Evolutionary conservation across 345 rosid genomes (phyloP).

Genomic region (Rhodomyrtus tomentosa): DNA sequence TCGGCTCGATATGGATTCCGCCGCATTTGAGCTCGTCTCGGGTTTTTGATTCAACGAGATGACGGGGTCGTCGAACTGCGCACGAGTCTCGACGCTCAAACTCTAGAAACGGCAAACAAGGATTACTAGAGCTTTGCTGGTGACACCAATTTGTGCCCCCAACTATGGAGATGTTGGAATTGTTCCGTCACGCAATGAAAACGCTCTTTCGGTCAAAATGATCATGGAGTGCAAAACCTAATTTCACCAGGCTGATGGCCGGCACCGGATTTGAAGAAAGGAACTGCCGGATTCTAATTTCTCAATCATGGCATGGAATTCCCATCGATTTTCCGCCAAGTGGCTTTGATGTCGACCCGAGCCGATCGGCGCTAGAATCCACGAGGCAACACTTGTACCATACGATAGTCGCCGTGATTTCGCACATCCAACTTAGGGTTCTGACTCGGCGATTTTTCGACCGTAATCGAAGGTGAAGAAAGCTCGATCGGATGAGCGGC

Average conservation of each 20-base stretch:
- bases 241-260: not conserved
- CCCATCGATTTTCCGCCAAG: not conserved
- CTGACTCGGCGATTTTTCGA: not conserved
- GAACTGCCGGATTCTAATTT: not conserved
- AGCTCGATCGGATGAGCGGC: not conserved
- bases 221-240: not conserved
- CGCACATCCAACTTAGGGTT: not conserved
- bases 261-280: not conserved
- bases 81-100: not conserved
- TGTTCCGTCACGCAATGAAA: not conserved
- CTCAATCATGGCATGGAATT: not conserved
- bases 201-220: not conserved
- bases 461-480: not conserved
- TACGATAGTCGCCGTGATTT: not conserved
- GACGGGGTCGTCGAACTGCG: not conserved
- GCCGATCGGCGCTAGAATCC: not conserved
- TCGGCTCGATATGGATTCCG: fast-evolving
- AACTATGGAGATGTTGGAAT: not conserved
- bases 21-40: not conserved
- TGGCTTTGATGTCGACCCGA: not conserved
- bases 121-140: not conserved
- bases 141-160: not conserved
- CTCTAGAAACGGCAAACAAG: not conserved
- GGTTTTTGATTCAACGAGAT: not conserved
- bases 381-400: not conserved